Conservation (phyloP, 169 alveolate genomes). For the Cryptosporidium viatorum region DNA sequence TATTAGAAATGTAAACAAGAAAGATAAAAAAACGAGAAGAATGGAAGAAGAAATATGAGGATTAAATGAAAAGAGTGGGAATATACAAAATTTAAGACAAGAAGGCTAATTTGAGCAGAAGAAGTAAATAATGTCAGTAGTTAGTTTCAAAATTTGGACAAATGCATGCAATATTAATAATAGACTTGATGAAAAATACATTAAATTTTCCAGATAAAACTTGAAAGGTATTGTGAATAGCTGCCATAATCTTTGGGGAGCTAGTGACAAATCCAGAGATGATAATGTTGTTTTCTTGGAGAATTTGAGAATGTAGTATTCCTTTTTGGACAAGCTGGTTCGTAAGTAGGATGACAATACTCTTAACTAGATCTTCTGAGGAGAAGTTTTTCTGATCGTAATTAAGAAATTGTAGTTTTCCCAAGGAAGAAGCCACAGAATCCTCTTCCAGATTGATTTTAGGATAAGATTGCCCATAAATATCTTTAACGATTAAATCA, state of each 20-base stretch:
- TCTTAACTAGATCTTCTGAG: constrained; percentile 35
- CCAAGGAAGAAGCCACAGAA: constrained; percentile 58
- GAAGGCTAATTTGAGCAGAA: not conserved
- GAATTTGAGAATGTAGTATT: constrained; percentile 28
- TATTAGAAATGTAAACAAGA: not conserved
- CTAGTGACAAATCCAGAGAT: constrained; percentile 47
- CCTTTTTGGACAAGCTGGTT: constrained; percentile 42
- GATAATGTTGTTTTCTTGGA: constrained; percentile 18
- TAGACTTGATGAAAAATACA: constrained; percentile 32
- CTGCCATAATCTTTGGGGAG: constrained; percentile 62
- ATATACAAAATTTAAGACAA: not conserved
- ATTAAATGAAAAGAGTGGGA: not conserved
- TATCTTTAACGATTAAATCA: constrained; percentile 54
- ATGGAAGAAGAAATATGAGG: not conserved
- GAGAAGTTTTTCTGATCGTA: not conserved
- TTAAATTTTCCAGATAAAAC: not conserved
- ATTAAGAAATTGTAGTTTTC: constrained; percentile 35
- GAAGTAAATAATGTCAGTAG: not conserved
- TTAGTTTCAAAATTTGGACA: not conserved
- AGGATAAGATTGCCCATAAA: constrained; percentile 49
- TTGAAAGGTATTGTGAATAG: constrained; percentile 33
- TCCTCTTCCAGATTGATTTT: constrained; percentile 34
- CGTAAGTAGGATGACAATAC: constrained; percentile 32
- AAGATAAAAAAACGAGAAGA: not conserved
- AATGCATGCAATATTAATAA: constrained; percentile 26